Base-by-base conservation (phyloP, 176 grass and related monocot species). In the Poa annua region DNA sequence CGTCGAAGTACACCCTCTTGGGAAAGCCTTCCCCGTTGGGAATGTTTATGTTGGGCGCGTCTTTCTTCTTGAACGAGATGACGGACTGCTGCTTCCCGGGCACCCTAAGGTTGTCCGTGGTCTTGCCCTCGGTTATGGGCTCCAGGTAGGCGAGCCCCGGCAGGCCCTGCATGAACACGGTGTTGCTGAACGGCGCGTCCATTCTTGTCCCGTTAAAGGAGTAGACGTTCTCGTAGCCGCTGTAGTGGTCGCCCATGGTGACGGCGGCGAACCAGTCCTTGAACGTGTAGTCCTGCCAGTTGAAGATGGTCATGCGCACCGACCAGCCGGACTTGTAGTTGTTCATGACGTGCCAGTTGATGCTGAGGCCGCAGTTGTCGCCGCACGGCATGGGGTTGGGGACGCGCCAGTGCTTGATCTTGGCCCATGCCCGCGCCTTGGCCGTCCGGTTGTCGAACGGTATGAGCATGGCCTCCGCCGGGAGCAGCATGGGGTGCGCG, bases 211-310 rank as follows among this genome's bases (percentile, higher is more conserved):
- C 87, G 20, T 99, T 99, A 85, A 99, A 99, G 9, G 96, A 99
- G 80, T 99, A 99, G 56, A 93, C 89, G 8, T 95, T 96, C 87
- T 99, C 93, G 67, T 86, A 99, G 24, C 96, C 96, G 3, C 81
- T 61, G 50, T 82, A 94, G 48, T 73, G 83, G 50, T 70, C 9
- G 44, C 85, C 86, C 85, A 99, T 86, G 76, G 75, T 82, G 73
- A 99, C 77, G 1, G 93, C 93, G 12, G 89, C 79, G 84, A 99
- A 99, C 96, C 96, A 99, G 76, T 99, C 83, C 79, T 90, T 94
- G 93, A 96, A 96, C 0, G 91, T 96, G 89, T 99, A 99, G 60
- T 90, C 86, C 38, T 78, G 81, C 96, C 93, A 99, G 83, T 99
- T 99, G 87, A 99, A 99, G 59, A 99, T 49, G 55, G 93, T 99